Percentiles rank a stretch among this genome's conserved stretches.
Conservation (phyloP, 2,329 filamentous ascomycete genomes). For the Curvularia spicifera region DNA sequence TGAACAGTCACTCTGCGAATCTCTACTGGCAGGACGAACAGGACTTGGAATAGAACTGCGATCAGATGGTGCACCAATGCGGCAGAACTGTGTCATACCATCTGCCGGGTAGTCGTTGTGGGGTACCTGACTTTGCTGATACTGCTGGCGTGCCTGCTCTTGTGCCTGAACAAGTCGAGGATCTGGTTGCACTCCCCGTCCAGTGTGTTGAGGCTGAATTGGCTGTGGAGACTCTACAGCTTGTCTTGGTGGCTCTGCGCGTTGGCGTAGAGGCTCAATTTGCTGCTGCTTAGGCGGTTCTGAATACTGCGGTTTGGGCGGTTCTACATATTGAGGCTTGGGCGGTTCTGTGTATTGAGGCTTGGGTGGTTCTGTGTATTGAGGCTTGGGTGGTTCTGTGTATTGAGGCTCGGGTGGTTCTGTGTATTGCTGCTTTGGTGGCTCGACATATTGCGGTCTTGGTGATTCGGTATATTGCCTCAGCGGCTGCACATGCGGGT, state of each 20-base stretch:
- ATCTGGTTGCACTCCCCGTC: conserved; percentile 41
- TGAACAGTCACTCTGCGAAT: conserved; percentile 89
- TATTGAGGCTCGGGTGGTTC: neutral
- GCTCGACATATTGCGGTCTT: conserved; percentile 3
- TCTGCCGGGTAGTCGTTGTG: conserved; percentile 95
- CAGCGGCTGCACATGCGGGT: conserved; percentile 9
- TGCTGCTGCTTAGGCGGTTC: conserved; percentile 3
- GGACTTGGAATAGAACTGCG: conserved; percentile 71
- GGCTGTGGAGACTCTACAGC: conserved; percentile 13
- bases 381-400: neutral
- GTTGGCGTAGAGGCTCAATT: conserved; percentile 10
- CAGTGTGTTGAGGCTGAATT: conserved; percentile 16
- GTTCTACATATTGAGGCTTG: too few species aligned
- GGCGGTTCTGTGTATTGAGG: conserved; percentile 6
- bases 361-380: neutral
- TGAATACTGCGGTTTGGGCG: too few species aligned
- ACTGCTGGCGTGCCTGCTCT: conserved; percentile 48
- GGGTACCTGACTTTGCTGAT: conserved; percentile 68
- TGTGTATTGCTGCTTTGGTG: neutral
- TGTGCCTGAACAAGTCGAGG: conserved; percentile 46
- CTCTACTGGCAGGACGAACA: conserved; percentile 79
- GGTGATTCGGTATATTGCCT: conserved; percentile 10
- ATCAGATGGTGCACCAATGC: conserved; percentile 74
- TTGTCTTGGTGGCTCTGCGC: conserved; percentile 14
- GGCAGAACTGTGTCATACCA: conserved; percentile 97